These are phyloP conservation scores for Pyrenula massariospora DNA, from an alignment of 495 filamentous ascomycete genomes.

Conservation along the genomic window DNA sequence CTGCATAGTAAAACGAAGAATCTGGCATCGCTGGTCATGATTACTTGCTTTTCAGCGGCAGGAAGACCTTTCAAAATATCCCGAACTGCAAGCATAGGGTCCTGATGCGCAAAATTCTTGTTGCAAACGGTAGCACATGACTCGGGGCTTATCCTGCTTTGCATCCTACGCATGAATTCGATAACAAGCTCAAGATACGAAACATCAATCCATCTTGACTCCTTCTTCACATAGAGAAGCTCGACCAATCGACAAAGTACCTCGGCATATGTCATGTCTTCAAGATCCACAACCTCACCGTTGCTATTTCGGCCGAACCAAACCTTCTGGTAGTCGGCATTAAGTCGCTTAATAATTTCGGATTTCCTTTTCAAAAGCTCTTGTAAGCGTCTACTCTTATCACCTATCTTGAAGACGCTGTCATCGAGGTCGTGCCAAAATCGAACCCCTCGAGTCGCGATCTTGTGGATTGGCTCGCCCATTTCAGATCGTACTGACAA, in stretches of 20 bases:
- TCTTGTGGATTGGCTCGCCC: conserved; percentile 31
- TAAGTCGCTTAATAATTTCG: conserved; percentile 20
- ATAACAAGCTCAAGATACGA: conserved; percentile 17
- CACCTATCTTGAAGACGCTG: conserved; percentile 19
- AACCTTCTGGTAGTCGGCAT: conserved; percentile 23
- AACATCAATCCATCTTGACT: conserved; percentile 24
- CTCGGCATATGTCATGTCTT: conserved; percentile 28
- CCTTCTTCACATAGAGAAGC: conserved; percentile 23
- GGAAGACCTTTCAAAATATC: conserved; percentile 4
- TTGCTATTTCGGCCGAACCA: conserved; percentile 23
- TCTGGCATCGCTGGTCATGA: conserved; percentile 5
- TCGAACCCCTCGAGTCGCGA: conserved; percentile 24
- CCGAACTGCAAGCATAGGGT: conserved; percentile 1
- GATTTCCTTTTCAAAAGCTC: conserved; percentile 13
- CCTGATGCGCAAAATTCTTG: neutral
- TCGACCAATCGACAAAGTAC: conserved; percentile 19
- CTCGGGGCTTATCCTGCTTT: conserved; percentile 10
- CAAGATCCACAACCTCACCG: conserved; percentile 16
- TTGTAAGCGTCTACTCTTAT: conserved; percentile 12
- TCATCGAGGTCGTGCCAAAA: conserved; percentile 28
- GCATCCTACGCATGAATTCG: conserved; percentile 15
- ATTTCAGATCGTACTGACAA: conserved; percentile 29
- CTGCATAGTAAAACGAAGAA: conserved; percentile 8
- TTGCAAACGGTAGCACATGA: neutral
- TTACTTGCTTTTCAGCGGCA: conserved; percentile 9